Percentiles rank a stretch among this genome's conserved stretches.
phyloP scores from a whole-genome alignment of 306 rosid genomes.

The Ziziphus jujuba region DNA sequence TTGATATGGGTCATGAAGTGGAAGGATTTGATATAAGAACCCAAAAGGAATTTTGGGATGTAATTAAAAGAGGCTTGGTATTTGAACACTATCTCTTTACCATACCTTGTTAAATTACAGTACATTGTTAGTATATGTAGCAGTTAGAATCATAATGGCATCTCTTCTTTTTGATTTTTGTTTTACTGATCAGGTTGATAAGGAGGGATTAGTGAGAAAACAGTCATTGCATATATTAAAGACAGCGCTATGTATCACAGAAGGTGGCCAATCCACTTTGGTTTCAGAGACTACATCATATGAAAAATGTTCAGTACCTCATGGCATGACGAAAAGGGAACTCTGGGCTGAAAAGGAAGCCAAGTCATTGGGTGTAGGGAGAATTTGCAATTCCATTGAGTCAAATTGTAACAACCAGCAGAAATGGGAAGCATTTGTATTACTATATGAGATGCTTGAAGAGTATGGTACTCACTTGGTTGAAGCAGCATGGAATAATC shows the following conservation, averaged over 20 bases:
- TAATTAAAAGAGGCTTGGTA: constrained; percentile 87
- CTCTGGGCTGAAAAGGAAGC: constrained; percentile 88
- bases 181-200: constrained; percentile 64
- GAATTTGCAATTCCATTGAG: constrained; percentile 45
- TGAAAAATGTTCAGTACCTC: constrained; percentile 37
- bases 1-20: constrained; percentile 26
- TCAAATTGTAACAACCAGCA: constrained; percentile 48
- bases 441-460: constrained; percentile 95
- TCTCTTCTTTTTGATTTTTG: neutral
- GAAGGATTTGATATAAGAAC: constrained; percentile 63
- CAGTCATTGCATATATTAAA: constrained; percentile 77
- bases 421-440: constrained; percentile 83
- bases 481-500: constrained; percentile 98
- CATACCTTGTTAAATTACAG: constrained; percentile 21
- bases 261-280: constrained; percentile 34
- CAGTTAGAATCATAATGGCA: constrained; percentile 21
- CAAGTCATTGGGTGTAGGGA: constrained; percentile 79
- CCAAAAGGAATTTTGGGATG: constrained; percentile 80
- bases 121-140: constrained; percentile 22
- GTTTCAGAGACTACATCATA: constrained; percentile 28
- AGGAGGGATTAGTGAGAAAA: constrained; percentile 82
- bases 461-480: constrained; percentile 96
- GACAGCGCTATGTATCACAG: constrained; percentile 44
- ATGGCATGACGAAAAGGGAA: constrained; percentile 70
- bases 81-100: constrained; percentile 23